A percentile compares a stretch with the other conserved stretches of the same genome.
Evolutionary conservation across 306 rosid genomes (phyloP).

Genomic region (Glycyrrhiza uralensis): DNA sequence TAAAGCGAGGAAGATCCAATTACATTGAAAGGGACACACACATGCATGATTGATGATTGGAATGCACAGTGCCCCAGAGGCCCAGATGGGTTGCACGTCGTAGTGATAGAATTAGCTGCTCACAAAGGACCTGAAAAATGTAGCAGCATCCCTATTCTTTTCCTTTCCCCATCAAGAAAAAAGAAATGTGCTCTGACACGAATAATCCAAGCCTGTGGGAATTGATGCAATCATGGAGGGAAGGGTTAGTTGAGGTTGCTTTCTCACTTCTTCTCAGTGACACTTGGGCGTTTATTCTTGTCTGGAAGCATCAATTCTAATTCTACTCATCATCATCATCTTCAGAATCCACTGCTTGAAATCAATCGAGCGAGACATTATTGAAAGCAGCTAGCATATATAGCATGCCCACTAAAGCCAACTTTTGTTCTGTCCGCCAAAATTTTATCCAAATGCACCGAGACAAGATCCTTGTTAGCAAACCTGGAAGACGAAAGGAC

Average conservation of each 20-base stretch:
- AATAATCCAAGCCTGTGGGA: conserved; percentile 48
- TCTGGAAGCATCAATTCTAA: conserved; percentile 59
- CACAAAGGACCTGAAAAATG: conserved; percentile 18
- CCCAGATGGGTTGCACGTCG: conserved; percentile 12
- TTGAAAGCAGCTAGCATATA: conserved; percentile 31
- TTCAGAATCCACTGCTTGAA: conserved; percentile 51
- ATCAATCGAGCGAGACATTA: no score
- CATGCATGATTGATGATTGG: conserved; percentile 7
- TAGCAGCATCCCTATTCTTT: conserved; percentile 20
- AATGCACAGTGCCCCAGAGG: conserved; percentile 16
- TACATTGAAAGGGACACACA: conserved; percentile 31
- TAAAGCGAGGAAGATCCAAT: conserved; percentile 25
- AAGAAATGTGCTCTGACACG: conserved; percentile 27
- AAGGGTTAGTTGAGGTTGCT: conserved; percentile 44
- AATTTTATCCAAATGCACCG: conserved; percentile 44
- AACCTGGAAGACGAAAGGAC: conserved; percentile 25
- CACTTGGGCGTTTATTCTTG: conserved; percentile 47
- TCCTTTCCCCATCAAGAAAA: conserved; percentile 37
- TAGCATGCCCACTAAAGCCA: conserved; percentile 32
- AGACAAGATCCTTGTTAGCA: conserved; percentile 28
- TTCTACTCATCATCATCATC: conserved; percentile 28
- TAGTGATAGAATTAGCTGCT: conserved; percentile 39
- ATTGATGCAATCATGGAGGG: conserved; percentile 64
- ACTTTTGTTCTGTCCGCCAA: conserved; percentile 32
- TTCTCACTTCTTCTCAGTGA: conserved; percentile 44